Evolutionary conservation across 148 eudicot genomes (phyloP).

Genomic region (Heliamphora exappendiculata): DNA sequence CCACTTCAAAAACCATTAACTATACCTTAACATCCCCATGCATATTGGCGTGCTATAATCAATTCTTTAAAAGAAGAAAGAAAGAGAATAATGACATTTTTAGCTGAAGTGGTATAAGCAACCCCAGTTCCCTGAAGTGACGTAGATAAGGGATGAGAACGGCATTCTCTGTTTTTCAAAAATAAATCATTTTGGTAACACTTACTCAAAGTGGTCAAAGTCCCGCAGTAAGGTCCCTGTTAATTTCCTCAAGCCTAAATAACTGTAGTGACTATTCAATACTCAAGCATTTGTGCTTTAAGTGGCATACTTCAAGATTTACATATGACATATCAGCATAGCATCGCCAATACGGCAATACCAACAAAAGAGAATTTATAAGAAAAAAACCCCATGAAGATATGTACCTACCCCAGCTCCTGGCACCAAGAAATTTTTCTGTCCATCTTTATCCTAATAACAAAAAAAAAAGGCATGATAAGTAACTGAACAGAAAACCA

Average conservation of each 20-base stretch:
- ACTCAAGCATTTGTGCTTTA: not conserved
- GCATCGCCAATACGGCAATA: not conserved
- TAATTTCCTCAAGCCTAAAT: not conserved
- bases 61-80: not conserved
- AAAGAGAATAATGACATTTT: not conserved
- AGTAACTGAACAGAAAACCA: not conserved
- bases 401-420: conserved; percentile 79
- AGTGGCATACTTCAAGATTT: not conserved
- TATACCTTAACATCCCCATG: not conserved
- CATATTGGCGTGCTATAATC: not conserved
- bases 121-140: not conserved
- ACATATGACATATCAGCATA: not conserved
- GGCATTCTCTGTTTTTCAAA: not conserved
- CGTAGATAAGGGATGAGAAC: not conserved
- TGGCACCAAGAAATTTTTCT: conserved; percentile 69
- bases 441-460: conserved; percentile 57
- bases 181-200: not conserved
- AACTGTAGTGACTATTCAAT: not conserved
- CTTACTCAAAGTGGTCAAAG: not conserved
- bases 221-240: not conserved
- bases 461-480: conserved; percentile 2
- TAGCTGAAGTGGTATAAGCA: not conserved
- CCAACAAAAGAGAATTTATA: not conserved
- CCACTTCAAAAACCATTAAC: not conserved
- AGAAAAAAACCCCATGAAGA: not conserved